Percentiles rank a stretch among this genome's conserved stretches.
phyloP scores from a whole-genome alignment of 2,329 filamentous ascomycete species.

The Botryotinia globosa region DNA sequence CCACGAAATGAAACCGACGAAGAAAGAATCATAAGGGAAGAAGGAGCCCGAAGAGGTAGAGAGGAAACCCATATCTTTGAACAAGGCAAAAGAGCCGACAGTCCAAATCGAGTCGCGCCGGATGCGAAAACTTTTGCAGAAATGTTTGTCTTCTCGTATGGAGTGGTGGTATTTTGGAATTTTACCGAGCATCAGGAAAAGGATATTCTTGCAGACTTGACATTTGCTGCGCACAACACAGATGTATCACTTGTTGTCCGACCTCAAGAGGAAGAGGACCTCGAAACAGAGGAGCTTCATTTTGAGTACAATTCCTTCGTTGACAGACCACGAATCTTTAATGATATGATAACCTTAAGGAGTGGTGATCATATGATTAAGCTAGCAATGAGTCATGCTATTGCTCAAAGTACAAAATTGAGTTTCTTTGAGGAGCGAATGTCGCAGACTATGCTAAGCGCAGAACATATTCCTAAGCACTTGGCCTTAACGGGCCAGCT shows the following conservation, averaged over 20 bases:
- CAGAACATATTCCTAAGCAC: constrained; percentile 86
- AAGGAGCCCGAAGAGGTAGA: constrained; percentile 38
- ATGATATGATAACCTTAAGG: constrained; percentile 97
- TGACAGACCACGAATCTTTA: constrained; percentile 87
- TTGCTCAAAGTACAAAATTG: constrained; percentile 94
- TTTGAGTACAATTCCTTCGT: constrained; percentile 92
- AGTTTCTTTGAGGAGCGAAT: constrained; percentile 96
- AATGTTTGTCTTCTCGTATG: constrained; percentile 96
- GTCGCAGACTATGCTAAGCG: constrained; percentile 88
- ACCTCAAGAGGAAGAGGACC: constrained; percentile 82
- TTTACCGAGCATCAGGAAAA: constrained; percentile 96
- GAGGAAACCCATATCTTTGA: constrained; percentile 39
- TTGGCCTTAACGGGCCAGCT: constrained; percentile 86
- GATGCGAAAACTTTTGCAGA: constrained; percentile 82
- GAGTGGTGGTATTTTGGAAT: constrained; percentile 98
- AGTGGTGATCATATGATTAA: constrained; percentile 99
- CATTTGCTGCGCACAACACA: constrained; percentile 72
- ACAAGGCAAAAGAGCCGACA: constrained; percentile 45
- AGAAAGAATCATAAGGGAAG: constrained; percentile 33
- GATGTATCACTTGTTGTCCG: constrained; percentile 69
- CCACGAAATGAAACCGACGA: constrained; percentile 44
- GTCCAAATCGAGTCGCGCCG: constrained; percentile 60
- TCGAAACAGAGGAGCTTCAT: constrained; percentile 97
- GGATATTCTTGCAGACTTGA: constrained; percentile 90
- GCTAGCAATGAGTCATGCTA: constrained; percentile 93